phyloP scores from a whole-genome alignment of 2,329 filamentous ascomycete genomes.

The Fusarium compactum region DNA sequence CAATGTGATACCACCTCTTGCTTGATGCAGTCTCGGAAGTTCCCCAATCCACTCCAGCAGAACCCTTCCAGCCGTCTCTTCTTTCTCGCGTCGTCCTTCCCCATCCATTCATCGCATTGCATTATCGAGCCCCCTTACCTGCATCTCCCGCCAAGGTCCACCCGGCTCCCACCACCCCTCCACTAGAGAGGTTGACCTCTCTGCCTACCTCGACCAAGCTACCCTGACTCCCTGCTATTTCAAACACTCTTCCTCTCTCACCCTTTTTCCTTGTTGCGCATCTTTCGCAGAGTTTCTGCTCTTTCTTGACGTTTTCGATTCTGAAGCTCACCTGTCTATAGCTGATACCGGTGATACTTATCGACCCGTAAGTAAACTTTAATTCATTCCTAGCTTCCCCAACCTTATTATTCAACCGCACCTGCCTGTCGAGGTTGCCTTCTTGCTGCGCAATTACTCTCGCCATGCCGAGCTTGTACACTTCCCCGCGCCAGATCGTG shows the following conservation, averaged over 20 bases:
- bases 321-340: constrained; percentile 58
- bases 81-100: constrained; percentile 50
- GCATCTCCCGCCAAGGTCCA: constrained; percentile 62
- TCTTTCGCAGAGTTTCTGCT: constrained; percentile 43
- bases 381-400: constrained; percentile 26
- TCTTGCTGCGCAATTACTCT: constrained; percentile 32
- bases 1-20: constrained; percentile 53
- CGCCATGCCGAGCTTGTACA: constrained; percentile 36
- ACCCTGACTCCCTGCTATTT: constrained; percentile 51
- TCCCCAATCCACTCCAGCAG: constrained; percentile 49
- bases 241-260: constrained; percentile 48
- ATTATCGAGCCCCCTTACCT: constrained; percentile 57
- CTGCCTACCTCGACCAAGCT: constrained; percentile 44
- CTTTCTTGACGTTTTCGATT: constrained; percentile 42
- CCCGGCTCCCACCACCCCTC: constrained; percentile 56
- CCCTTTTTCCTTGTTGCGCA: constrained; percentile 43
- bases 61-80: constrained; percentile 47
- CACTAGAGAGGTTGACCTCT: constrained; percentile 44
- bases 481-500: constrained; percentile 38
- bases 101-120: constrained; percentile 46
- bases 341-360: constrained; percentile 72
- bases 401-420: constrained; percentile 18
- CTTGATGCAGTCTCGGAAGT: constrained; percentile 51
- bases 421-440: constrained; percentile 10
- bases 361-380: constrained; percentile 65